Evolutionary conservation across 2,329 filamentous ascomycete species (phyloP), one percentile per base, ranked within the genome.

Genomic region (Madurella mycetomatis): DNA sequence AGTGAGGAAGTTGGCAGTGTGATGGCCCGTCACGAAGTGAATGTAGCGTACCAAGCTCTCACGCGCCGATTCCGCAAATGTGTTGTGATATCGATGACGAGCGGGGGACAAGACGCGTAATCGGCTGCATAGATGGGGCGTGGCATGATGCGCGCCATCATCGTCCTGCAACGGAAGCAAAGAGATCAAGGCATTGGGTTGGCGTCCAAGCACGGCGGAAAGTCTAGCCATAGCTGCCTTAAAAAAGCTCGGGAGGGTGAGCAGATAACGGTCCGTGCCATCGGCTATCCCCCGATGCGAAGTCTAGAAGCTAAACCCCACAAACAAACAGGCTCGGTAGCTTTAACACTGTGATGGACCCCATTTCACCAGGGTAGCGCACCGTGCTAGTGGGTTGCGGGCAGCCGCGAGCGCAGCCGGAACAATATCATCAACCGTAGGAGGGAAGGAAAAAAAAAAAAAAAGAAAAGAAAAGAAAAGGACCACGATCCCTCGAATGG

Each of bases 31-130:
- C 9, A 9, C 34, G 12, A 32, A 9, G 13, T 13, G 34, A 19
- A 9, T 47, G 48, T 30, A 42, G 43, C 31, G 17, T 32, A 30
- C 41, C 34, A 16, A 25, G 18, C 40, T 16, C n/a, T 53, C 34
- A 37, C 47, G 18, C 30, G 41, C 45, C 42, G 41, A 41, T 46
- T 32, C 42, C 37, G 41, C 41, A 54, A 54, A 31, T 49, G 34
- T 37, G 15, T 17, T 16, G 41, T 19, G 41, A 32, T n/a, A 25
- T 18, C 13, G 15, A 18, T 7, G 7, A 25, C 17, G 13, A 47
- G 47, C n/a, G 32, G 32, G 5, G 34, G 41, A 40, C 18, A 25
- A 37, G 45, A 7, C 42, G 34, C 46, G 34, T 41, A n/a, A 34
- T 34, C 41, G 4, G 43, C 34, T 18, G 17, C n/a, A 41, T 41